Evolutionary conservation across 495 filamentous ascomycete genomes (phyloP), one percentile per base, ranked within the genome.

Genomic region (Penicillium silybi): DNA sequence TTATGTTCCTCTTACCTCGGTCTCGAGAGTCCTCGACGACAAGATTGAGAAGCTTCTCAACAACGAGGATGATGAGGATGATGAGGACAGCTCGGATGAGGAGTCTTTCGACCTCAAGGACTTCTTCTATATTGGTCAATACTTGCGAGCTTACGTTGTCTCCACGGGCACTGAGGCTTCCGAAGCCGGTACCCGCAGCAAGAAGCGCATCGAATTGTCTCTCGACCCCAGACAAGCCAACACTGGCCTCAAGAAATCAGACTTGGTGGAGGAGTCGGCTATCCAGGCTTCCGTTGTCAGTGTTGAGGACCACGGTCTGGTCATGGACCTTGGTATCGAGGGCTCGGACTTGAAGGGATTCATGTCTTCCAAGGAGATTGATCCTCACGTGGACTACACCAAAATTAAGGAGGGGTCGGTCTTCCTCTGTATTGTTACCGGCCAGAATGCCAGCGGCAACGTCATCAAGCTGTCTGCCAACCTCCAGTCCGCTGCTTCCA

Each of bases 271-370:
- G 17, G 83, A 93, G 53, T 74, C 74, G 48, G 88, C 85, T 50
- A 68, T 97, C 17, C 95, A 97, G 76, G 91, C 92, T 17, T 87
- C 90, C 1, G 86, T 98, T 42, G 67, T 77, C 34, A 97, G 92
- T 62, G 86, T 93, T 18, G 93, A 98, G 70, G 93, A 98, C 56
- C 92, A 97, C 67, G 93, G 93, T 59, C 71, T 95, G 48, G 78
- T 97, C 46, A 96, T 97, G 92, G 89, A 96, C 59, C 72, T 98
- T 35, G 88, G 88, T 13, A 76, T 97, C 19, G 76, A 82, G 41
- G 82, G 84, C 42, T 71, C 79, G 16, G 68, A 78, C 27, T 53
- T 91, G 29, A 85, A 81, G 63, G 95, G 87, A 1, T 98, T 98
- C 72, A 80, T 98, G 68, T 84, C 90, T n/a, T 86, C 85, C 13